Conservation (phyloP, 2,329 filamentous ascomycete species). For the Myriangium duriaei region DNA sequence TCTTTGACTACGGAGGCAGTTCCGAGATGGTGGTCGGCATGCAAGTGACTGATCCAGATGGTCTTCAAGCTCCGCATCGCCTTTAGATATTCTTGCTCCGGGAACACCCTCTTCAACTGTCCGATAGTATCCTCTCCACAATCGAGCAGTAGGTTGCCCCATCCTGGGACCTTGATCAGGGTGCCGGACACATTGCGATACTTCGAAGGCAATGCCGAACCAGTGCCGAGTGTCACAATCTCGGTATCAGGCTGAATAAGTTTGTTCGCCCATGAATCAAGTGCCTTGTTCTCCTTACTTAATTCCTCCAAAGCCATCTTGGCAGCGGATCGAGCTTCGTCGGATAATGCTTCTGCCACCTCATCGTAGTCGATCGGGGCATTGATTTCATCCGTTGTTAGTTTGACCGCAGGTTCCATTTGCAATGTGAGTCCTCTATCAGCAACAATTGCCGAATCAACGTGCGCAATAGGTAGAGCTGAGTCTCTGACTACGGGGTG, state of each 20-base stretch:
- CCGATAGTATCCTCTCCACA: slow-evolving; percentile 87
- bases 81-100: slow-evolving; percentile 49
- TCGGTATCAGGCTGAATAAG: slow-evolving; percentile 67
- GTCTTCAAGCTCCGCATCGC: slow-evolving; percentile 66
- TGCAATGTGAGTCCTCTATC: slow-evolving; percentile 23
- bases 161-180: slow-evolving; percentile 67
- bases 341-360: slow-evolving; percentile 30
- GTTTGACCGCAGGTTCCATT: slow-evolving; percentile 25
- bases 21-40: slow-evolving; percentile 92
- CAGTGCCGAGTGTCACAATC: slow-evolving; percentile 78
- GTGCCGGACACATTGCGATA: slow-evolving; percentile 92
- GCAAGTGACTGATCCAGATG: slow-evolving; percentile 89
- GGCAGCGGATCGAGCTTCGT: slow-evolving; percentile 43
- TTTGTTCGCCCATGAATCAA: slow-evolving; percentile 46
- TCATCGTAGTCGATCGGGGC: slow-evolving; percentile 38
- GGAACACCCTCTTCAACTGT: slow-evolving; percentile 66
- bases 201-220: slow-evolving; percentile 79
- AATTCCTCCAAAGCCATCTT: slow-evolving; percentile 27
- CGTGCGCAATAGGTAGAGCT: neutral
- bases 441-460: slow-evolving; percentile 18
- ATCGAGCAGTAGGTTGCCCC: slow-evolving; percentile 83
- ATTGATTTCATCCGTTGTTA: slow-evolving; percentile 36
- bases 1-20: slow-evolving; percentile 67
- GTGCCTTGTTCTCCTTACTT: slow-evolving; percentile 28
- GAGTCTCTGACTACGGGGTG: slow-evolving; percentile 42